Percentiles rank a stretch among this genome's conserved stretches.
These are phyloP conservation scores for Apiospora malaysiana DNA, from an alignment of 2,329 filamentous ascomycete genomes.

Conservation along the genomic window DNA sequence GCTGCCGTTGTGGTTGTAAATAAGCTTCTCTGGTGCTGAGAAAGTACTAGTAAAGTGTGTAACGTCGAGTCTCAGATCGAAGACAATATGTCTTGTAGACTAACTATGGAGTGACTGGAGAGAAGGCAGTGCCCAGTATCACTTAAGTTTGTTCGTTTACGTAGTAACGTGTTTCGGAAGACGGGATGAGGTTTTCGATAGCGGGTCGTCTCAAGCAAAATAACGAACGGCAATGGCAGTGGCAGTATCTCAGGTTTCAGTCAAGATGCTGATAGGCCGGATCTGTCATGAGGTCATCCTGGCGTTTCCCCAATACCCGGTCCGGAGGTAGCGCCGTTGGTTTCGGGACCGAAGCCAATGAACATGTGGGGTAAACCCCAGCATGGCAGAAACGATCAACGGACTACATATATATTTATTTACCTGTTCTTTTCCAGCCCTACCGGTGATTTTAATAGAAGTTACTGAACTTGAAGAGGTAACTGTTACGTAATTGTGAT, in stretches of 20 bases:
- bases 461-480: too few relatives aligned
- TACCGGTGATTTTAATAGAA: not conserved
- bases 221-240: not conserved
- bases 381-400: not conserved
- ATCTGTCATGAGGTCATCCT: slow-evolving; percentile 10
- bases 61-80: not conserved
- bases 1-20: not conserved
- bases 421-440: not conserved
- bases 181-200: not conserved
- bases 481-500: too few relatives aligned
- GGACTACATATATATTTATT: not conserved
- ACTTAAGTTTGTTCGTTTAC: not conserved
- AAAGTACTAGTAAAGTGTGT: not conserved
- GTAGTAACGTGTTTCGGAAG: not conserved
- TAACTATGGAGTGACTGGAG: not conserved
- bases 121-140: not conserved
- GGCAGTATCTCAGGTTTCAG: not conserved
- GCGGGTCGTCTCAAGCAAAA: not conserved
- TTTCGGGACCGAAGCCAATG: not conserved
- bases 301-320: slow-evolving; percentile 5
- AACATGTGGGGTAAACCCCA: not conserved
- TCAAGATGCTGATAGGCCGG: not conserved
- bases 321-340: slow-evolving; percentile 1
- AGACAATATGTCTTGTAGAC: not conserved
- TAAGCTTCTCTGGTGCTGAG: not conserved